Base-by-base conservation (phyloP, 352 stramenopile species). In the Elongisporangium undulatum region DNA sequence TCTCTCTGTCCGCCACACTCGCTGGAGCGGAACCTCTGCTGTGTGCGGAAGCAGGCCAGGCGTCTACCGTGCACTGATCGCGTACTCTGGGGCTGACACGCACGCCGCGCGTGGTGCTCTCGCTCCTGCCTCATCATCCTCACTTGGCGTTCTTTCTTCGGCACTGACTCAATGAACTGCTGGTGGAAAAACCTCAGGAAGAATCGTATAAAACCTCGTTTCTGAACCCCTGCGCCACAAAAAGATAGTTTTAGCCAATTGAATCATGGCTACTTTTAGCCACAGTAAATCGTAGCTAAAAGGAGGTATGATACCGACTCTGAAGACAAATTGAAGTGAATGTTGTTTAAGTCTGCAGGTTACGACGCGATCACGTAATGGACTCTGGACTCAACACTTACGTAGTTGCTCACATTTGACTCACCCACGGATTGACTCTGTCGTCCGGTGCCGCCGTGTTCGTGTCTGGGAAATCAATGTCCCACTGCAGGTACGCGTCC, bases 21-120 rank as follows among this genome's bases (percentile, higher is more conserved):
- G 2, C 49, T 22, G 13, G 72, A 63, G 4, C 66, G 58, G 52
- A 88, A 92, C 19, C 82, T 79, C 52, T 76, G 68, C n/a, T 64
- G 74, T 15, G 82, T 74, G 0, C 79, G 79, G 66, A 90, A 92
- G 58, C 82, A 92, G 29, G 74, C 65, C 34, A 92, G 68, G 1
- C 79, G 74, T 45, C 62, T 58, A 6, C 82, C 82, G 51, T 92
- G 82, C 8, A 41, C 29, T 13, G 29, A 41, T 2, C 29, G 29
- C 29, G 29, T 13, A 41, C 1, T 13, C 29, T 41, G 29, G 8
- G 29, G 29, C 29, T 4, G 29, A 41, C 4, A 41, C 29, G 4
- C 29, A 13, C 29, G 29, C 29, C 5, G 29, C 29, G 29, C 29
- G 29, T 41, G 29, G 9, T 9, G 29, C 29, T 41, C 29, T 15